Evolutionary conservation across 345 rosid species (phyloP), one percentile per base, ranked within the genome.

Genomic region (Ceriops zippeliana): DNA sequence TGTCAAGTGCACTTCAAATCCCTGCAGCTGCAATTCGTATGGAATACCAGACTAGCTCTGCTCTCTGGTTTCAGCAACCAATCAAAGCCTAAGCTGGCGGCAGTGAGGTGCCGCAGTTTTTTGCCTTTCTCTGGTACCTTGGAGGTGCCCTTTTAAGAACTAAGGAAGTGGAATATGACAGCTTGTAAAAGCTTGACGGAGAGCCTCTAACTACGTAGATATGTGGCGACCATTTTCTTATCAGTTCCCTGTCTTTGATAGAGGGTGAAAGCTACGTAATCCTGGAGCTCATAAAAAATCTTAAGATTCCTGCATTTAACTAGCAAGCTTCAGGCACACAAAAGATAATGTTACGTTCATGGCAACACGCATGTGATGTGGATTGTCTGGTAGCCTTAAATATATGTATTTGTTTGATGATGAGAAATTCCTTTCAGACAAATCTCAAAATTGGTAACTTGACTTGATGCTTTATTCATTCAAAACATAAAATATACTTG

Each of bases 241-340:
- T 69, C 42, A 22, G 42, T 73, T 73, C 61, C 49, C 30, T 67
- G 27, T 58, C 65, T 67, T 69, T 68, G 64, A 72, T 69, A 65
- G 61, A 72, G 66, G 20, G 52, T 52, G 31, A 70, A 60, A 58
- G 32, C 21, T 7, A 65, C 38, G 32, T 68, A 70, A 64, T 56
- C 65, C 21, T 32, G 30, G 46, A 70, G 63, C 59, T 54, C 28
- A n/a, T 28, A 72, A 54, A 69, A 66, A 54, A 71, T 68, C 53
- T 70, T 71, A 26, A 69, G 74, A 79, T 75, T 82, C 82, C 63
- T 64, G 27, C 26, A 17, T 49, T 72, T 61, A 46, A 58, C 62
- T 68, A 26, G 31, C 19, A 35, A 75, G 76, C 86, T 79, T 74
- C 81, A 82, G 67, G 70, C 69, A 58, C 65, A 70, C 80, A 58